Evolutionary conservation across 164 flowering plant genomes (phyloP), one percentile per base, ranked within the genome.

Genomic region (Brasenia schreberi): DNA sequence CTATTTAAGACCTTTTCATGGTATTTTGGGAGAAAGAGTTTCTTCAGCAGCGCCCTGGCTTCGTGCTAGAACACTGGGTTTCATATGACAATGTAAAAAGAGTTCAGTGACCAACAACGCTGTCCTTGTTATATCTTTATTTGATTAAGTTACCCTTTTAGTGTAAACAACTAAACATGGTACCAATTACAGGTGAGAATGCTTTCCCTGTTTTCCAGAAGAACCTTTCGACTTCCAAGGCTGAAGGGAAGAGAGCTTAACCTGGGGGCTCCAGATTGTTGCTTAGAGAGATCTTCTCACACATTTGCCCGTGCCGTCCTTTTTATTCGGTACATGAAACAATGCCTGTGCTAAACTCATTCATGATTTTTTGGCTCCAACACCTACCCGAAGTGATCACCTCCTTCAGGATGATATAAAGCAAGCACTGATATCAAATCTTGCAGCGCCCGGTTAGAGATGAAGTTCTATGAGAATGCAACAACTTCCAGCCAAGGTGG

Each of bases 171-270:
- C 39, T 33, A 33, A 3, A 33, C 39, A 33, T 33, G 39, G 39
- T 33, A 5, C 27, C 42, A 60, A 17, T 61, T 61, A 7, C 18
- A 94, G 99, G 99, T 74, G 99, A 94, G 70, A 77, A 78, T 69
- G 58, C 77, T 60, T 81, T 81, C 73, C 66, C 83, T 64, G 79
- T 68, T 62, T 45, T 83, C 19, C 70, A 71, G 59, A 82, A 72
- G 66, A 81, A 84, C 73, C 69, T 94, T 14, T 78, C 96, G 72
- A 75, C 74, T 70, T 89, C 96, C 10, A 84, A 77, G 76, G 19
- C 66, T 45, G 66, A 66, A 45, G 33, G 18, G 18, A 82, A 78
- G 73, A 81, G 75, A 49, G 69, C 72, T 42, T 78, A 74, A 17
- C 70, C 76, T n/a, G 83, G 80, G 56, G 74, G 68, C 43, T 69